Base-by-base conservation (phyloP, 768 basidiomycete genomes). In the Tubosaeta sp. region DNA sequence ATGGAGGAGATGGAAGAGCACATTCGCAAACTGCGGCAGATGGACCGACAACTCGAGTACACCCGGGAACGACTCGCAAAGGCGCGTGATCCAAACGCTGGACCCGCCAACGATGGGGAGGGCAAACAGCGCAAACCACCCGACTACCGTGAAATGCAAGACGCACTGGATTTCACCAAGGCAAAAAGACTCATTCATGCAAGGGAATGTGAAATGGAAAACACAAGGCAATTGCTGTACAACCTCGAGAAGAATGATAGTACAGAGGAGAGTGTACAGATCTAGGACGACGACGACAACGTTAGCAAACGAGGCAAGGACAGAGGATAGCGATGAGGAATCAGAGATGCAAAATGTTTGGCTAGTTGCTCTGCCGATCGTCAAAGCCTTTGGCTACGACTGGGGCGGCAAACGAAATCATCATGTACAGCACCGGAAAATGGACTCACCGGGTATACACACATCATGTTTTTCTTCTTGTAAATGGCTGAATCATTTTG, bases 371-470 rank as follows among this genome's bases (percentile, higher is more conserved):
- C 73, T 73, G 73, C 82, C 80, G 62, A 66, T 85, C 83, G 76
- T 85, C 83, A 85, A 71, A 48, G 81, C 76, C 59, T 26, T 59
- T 53, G 65, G 76, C 80, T 85, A 84, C 73, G 83, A 84, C 83
- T 85, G 83, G 83, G 83, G 83, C 83, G 83, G 82, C 83, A 84
- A 76, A 66, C 65, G 78, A 77, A 78, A 72, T 82, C 83, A 83
- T 85, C 83, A 76, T 53, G 42, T 31, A 51, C 54, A 34, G 25
- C 27, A 14, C 54, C 11, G 46, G 53, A 55, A 52, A 19, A 6
- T 7, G 31, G 32, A 71, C 75, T 71, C 57, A 75, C 76, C 25
- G 19, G 14, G 25, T 11, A 19, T 51, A 35, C 22, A 26, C n/a
- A 17, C 7, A 46, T 50, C 22, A 38, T 6, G 13, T 5, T 27